Evolutionary conservation across 192 early-diverging fungal species (phyloP).

Genomic region (Coemansia sp.): DNA sequence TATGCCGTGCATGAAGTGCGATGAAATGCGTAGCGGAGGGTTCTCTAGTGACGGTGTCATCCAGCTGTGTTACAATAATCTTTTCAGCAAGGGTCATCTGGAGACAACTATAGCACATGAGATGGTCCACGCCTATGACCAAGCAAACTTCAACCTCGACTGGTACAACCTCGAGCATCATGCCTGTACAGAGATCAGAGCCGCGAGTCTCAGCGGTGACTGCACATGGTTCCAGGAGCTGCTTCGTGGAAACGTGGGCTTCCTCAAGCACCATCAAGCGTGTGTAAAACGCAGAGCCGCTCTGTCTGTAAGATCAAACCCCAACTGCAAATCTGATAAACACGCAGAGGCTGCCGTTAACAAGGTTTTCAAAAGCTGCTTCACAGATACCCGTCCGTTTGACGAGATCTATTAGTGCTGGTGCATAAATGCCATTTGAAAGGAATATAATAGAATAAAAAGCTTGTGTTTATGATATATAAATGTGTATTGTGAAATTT

Average conservation of each 20-base stretch:
- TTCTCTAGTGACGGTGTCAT: constrained; percentile 79
- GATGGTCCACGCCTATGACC: constrained; percentile 82
- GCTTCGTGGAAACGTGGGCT: constrained; percentile 63
- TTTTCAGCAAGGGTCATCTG: constrained; percentile 76
- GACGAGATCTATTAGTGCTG: constrained; percentile 83
- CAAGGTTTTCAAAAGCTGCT: constrained; percentile 87
- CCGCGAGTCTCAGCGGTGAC: constrained; percentile 77
- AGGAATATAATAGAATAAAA: not conserved
- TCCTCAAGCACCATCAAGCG: constrained; percentile 77
- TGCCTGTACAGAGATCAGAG: constrained; percentile 80
- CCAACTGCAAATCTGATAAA: constrained; percentile 67
- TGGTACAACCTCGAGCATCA: constrained; percentile 76
- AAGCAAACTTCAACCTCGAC: constrained; percentile 70
- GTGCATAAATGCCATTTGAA: too few relatives aligned
- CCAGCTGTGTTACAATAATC: constrained; percentile 83
- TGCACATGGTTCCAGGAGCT: constrained; percentile 72
- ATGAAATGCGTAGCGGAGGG: constrained; percentile 79
- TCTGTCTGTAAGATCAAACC: constrained; percentile 73
- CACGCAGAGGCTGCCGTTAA: constrained; percentile 86
- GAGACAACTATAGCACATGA: constrained; percentile 95
- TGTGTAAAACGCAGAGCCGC: constrained; percentile 88
- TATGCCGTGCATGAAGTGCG: constrained; percentile 82
- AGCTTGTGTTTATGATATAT: not conserved
- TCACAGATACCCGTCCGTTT: constrained; percentile 92
- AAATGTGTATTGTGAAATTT: not conserved